phyloP scores from a whole-genome alignment of 2,329 filamentous ascomycete genomes.

The Cadophora sp. region DNA sequence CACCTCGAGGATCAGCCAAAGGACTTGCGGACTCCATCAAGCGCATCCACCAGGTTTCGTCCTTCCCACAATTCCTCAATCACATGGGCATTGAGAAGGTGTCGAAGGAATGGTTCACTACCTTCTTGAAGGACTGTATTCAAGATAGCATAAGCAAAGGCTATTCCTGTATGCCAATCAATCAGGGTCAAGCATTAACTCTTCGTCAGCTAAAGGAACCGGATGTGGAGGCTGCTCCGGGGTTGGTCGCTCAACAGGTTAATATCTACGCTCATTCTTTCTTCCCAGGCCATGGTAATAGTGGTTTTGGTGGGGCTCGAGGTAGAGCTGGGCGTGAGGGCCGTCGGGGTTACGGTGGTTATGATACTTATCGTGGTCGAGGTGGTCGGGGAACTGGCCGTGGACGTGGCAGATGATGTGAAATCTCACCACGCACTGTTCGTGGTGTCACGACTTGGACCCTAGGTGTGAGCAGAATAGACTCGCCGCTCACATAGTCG shows the following conservation, averaged over 20 bases:
- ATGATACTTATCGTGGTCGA: background rate
- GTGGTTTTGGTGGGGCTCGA: background rate
- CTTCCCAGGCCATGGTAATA: slow-evolving; percentile 20
- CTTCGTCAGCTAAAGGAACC: slow-evolving; percentile 37
- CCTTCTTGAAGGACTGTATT: slow-evolving; percentile 46
- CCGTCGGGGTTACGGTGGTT: background rate
- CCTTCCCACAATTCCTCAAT: slow-evolving; percentile 51
- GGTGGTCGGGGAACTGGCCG: slow-evolving; percentile 11
- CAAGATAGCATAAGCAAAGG: slow-evolving; percentile 44
- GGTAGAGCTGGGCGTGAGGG: background rate
- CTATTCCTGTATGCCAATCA: slow-evolving; percentile 42
- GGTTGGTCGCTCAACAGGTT: background rate
- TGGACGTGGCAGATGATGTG: background rate
- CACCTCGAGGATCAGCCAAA: slow-evolving; percentile 49
- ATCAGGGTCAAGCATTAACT: slow-evolving; percentile 34
- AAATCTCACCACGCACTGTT: no score
- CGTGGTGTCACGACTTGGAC: background rate
- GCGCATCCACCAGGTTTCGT: slow-evolving; percentile 49
- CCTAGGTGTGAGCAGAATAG: no score
- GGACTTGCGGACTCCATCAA: slow-evolving; percentile 52
- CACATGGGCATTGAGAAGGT: slow-evolving; percentile 50
- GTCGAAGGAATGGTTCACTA: slow-evolving; percentile 41
- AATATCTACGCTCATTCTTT: background rate
- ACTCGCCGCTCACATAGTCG: background rate
- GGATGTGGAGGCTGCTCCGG: slow-evolving; percentile 26